A percentile compares a stretch with the other conserved stretches of the same genome.
These are phyloP conservation scores for Nicotiana paniculata DNA, from an alignment of 257 asterid genomes.

Conservation along the genomic window DNA sequence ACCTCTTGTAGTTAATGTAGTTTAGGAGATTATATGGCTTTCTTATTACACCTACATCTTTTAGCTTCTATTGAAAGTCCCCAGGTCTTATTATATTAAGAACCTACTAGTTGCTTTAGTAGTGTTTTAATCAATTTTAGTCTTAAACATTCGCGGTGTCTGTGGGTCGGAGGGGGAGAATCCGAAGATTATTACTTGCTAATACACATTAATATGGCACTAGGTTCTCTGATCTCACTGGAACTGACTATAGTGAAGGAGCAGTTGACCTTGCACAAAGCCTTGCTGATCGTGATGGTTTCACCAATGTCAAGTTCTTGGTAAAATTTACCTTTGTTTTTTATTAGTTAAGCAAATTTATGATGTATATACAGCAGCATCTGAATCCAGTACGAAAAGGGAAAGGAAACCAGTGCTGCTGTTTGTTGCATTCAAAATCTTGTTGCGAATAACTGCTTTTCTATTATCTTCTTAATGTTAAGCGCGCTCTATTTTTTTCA, in stretches of 20 bases:
- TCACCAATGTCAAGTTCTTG: constrained; percentile 65
- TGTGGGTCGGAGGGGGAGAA: background rate
- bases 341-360: background rate
- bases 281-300: constrained; percentile 86
- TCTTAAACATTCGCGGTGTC: background rate
- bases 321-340: constrained; percentile 29
- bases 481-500: background rate
- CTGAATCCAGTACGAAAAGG: background rate
- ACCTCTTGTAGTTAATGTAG: background rate
- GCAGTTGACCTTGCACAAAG: constrained; percentile 82
- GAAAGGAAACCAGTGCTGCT: background rate
- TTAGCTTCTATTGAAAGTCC: background rate
- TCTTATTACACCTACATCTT: background rate
- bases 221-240: constrained; percentile 97
- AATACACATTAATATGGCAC: constrained; percentile 18
- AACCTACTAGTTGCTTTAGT: background rate
- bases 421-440: background rate
- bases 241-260: constrained; percentile 93
- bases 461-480: background rate
- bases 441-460: background rate
- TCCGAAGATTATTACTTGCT: constrained; percentile 13
- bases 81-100: background rate
- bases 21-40: background rate
- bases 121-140: background rate
- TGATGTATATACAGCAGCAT: background rate